These are phyloP conservation scores for Crithidia expoeki DNA, from an alignment of 208 protist species.

Conservation along the genomic window DNA sequence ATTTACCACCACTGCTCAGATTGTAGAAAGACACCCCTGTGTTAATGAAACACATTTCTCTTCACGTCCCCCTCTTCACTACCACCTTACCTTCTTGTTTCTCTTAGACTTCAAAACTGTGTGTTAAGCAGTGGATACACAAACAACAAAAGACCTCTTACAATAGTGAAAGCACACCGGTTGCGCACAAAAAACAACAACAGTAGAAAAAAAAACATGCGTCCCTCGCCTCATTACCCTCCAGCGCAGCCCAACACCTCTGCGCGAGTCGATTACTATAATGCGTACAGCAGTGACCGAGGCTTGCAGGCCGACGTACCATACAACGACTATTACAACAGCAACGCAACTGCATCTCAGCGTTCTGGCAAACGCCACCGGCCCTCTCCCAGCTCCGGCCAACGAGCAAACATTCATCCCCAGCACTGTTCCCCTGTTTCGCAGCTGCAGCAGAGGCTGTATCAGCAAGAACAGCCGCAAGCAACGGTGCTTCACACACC, in stretches of 20 bases:
- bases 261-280: conserved; percentile 5
- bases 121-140: no score
- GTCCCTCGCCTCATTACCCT: conserved; percentile 8
- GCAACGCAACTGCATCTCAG: neutral
- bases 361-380: neutral
- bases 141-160: no score
- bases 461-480: conserved; percentile 1
- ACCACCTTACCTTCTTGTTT: no score
- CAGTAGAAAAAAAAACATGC: neutral
- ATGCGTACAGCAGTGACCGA: neutral
- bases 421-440: neutral
- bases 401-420: neutral
- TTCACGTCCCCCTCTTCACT: no score
- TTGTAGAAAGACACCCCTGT: no score
- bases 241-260: conserved; percentile 4
- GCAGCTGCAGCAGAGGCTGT: neutral
- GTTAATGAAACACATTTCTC: no score
- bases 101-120: no score
- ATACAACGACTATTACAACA: neutral
- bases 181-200: neutral
- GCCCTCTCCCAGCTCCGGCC: neutral
- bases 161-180: no score
- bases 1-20: no score
- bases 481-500: neutral
- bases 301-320: neutral